Evolutionary conservation across 2,329 filamentous ascomycete species (phyloP), one percentile per base, ranked within the genome.

Genomic region (Phialophora macrospora): DNA sequence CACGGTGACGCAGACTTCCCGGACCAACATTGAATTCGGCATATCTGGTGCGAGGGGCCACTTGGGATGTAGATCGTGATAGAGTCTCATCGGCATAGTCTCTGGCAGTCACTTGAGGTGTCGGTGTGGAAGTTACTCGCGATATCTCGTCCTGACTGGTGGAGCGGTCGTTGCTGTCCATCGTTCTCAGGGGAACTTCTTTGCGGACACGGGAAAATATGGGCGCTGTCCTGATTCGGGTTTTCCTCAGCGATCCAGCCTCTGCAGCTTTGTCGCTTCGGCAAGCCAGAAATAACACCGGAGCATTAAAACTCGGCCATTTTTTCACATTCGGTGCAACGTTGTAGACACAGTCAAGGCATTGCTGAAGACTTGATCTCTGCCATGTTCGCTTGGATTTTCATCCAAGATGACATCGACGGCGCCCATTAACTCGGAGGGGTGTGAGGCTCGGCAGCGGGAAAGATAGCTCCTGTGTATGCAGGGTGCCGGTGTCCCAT

Each of bases 11-110:
- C 20, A 66, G 49, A 46, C 34, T 60, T 8, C 26, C 55, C 22
- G 49, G 60, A 17, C 60, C 55, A 49, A 66, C 60, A 32, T 56
- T 56, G 44, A 60, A 63, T 3, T 56, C 60, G 14, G 34, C 32
- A 51, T 63, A 57, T 44, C 60, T 66, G 6, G 55, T 30, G 32
- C 56, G 64, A 34, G 55, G 49, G 17, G 44, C 55, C 12, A 49
- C 22, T 24, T 55, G 64, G 20, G 64, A 59, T 2, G 56, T 51
- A 14, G 63, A 61, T 14, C 52, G 24, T 17, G 63, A 55, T 26
- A 61, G 14, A 20, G n/a, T 32, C 9, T 64, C 55, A 14, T 59
- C 60, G 9, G 56, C 48, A 9, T 63, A 64, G 20, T 63, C 64
- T 52, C 64, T 60, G 14, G 64, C 48, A 17, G 30, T 26, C 2